Base-by-base conservation (phyloP, 768 basidiomycete genomes). In the Nevesoporus exiguus region DNA sequence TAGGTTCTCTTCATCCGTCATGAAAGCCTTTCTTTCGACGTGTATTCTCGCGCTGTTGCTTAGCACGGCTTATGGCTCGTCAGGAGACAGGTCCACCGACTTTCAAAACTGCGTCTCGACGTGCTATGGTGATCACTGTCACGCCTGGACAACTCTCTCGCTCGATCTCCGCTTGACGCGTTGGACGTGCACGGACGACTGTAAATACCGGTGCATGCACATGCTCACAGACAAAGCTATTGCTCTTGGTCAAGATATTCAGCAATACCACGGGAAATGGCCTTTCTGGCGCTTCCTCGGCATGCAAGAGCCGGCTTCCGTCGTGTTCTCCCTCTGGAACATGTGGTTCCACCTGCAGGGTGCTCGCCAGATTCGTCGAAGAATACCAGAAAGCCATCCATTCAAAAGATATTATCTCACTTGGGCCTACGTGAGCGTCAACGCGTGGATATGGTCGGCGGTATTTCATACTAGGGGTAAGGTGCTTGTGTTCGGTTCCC, bases 251-350 rank as follows among this genome's bases (percentile, higher is more conserved):
- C 61, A 63, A 37, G 60, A 53, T 2, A 71, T 90, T 1, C 81
- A 89, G 41, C 94, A 97, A 61, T 95, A 90, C 69, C 82, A 93
- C 63, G 97, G 96, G 15, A 98, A 98, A 75, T 98, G 96, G 96
- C 92, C 95, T 0, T 98, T 99, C 69, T 88, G 85, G 82, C 80
- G 95, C 29, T 74, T 89, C 21, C 73, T 76, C n/a, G 92, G 94
- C 29, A 87, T 93, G 70, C 96, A 98, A 66, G 96, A 99, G 71
- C 95, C 96, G 7, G 88, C 94, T 8, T 90, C 91, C 3, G 94
- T 97, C 54, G 71, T 82, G 33, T 97, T 98, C 74, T 94, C 91
- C 14, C 63, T 97, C n/a, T 73, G 85, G 54, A 98, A 99, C 69
- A 74, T 96, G 39, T 83, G 77, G 75, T 81, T 78, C 39, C 94